Conservation (phyloP, 2,329 filamentous ascomycete species). For the Fusarium denticulatum region DNA sequence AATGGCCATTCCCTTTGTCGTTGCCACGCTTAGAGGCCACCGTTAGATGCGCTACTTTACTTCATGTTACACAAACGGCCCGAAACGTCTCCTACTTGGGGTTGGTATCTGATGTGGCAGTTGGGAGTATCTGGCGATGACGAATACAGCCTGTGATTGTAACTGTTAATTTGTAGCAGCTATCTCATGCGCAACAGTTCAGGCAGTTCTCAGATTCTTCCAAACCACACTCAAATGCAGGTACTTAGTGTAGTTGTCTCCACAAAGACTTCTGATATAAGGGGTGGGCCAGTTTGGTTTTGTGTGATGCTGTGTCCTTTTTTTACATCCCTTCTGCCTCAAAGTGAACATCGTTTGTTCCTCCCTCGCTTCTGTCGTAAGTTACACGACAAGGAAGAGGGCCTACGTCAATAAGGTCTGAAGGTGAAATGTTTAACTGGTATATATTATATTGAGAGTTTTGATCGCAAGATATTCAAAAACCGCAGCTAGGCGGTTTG, state of each 20-base stretch:
- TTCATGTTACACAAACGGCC: neutral
- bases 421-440: neutral
- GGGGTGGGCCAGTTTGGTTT: neutral
- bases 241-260: neutral
- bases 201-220: neutral
- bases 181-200: neutral
- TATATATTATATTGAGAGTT: neutral
- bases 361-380: neutral
- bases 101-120: neutral
- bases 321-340: neutral
- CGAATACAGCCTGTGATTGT: neutral
- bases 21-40: neutral
- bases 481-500: neutral
- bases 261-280: neutral
- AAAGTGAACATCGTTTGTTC: neutral
- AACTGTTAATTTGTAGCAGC: neutral
- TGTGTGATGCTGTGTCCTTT: neutral
- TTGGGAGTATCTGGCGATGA: neutral
- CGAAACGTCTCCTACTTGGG: neutral
- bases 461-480: neutral
- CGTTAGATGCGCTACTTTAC: no score
- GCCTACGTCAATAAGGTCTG: neutral
- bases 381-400: neutral
- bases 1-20: neutral
- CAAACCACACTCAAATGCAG: neutral